Evolutionary conservation across 129 eudicot species (phyloP).

Genomic region (carrot (Daucus carota)): DNA sequence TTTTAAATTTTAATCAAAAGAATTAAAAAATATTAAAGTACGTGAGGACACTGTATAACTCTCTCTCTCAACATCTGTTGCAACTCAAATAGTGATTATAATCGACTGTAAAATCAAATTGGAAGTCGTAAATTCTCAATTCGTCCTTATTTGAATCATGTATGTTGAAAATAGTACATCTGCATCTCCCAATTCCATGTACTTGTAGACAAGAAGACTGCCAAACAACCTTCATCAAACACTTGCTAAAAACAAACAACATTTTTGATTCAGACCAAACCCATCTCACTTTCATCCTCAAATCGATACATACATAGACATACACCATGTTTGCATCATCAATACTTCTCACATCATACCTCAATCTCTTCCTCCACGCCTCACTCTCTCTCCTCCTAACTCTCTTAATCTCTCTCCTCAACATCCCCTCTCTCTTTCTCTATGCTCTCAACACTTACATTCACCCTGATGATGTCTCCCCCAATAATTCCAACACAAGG

Average conservation of each 20-base stretch:
- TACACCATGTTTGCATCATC: neutral
- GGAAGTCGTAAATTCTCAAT: too few species aligned
- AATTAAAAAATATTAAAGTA: too few species aligned
- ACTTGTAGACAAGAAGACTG: neutral
- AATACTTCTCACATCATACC: neutral
- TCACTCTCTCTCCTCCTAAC: slow-evolving; percentile 51
- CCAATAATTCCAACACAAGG: slow-evolving; percentile 47
- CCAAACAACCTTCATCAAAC: neutral
- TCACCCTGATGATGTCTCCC: slow-evolving; percentile 95
- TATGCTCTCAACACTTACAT: slow-evolving; percentile 80
- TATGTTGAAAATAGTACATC: neutral
- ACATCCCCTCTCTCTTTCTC: slow-evolving; percentile 59
- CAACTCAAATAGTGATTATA: too few species aligned
- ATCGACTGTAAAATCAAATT: too few species aligned
- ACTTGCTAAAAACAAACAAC: neutral
- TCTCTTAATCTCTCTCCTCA: slow-evolving; percentile 53
- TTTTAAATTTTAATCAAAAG: too few species aligned
- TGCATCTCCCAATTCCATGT: neutral
- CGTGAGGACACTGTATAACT: too few species aligned
- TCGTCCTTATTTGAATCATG: too few species aligned
- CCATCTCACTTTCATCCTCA: neutral
- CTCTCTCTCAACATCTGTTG: too few species aligned
- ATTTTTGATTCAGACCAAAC: neutral
- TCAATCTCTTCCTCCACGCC: slow-evolving; percentile 49
- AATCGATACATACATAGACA: neutral